Percentiles rank a stretch among this genome's conserved stretches.
Conservation (phyloP, 306 rosid genomes). For the Medicago ruthenica region DNA sequence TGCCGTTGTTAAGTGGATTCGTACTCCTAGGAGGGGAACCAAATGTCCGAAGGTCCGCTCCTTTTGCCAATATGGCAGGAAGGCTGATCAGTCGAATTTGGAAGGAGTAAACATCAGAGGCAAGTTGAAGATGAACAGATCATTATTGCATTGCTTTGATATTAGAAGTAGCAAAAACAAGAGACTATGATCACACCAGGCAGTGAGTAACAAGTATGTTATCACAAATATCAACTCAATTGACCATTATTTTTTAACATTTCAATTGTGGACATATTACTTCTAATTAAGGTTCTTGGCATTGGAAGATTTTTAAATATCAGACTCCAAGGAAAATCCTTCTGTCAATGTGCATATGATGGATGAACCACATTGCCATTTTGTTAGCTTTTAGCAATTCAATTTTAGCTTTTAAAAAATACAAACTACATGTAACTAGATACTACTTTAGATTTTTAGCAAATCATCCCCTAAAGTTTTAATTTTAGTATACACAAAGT, state of each 20-base stretch:
- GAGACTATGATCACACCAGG: neutral
- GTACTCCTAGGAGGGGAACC: constrained; percentile 53
- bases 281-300: neutral
- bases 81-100: constrained; percentile 59
- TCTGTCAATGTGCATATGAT: too few relatives aligned
- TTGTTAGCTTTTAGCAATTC: neutral
- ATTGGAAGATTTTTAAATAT: too few relatives aligned
- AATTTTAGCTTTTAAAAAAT: neutral
- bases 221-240: neutral
- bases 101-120: constrained; percentile 27
- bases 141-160: neutral
- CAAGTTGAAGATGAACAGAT: constrained; percentile 35
- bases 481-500: too few relatives aligned
- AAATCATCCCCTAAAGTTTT: neutral
- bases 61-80: constrained; percentile 63
- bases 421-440: neutral
- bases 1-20: constrained; percentile 35
- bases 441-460: neutral
- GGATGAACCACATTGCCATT: neutral
- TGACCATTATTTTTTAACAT: constrained; percentile 1
- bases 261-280: neutral
- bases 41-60: constrained; percentile 60
- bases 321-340: too few relatives aligned
- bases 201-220: neutral
- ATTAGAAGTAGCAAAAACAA: neutral